Base-by-base conservation (phyloP, 192 early-diverging fungal species). In the Mortierella claussenii region DNA sequence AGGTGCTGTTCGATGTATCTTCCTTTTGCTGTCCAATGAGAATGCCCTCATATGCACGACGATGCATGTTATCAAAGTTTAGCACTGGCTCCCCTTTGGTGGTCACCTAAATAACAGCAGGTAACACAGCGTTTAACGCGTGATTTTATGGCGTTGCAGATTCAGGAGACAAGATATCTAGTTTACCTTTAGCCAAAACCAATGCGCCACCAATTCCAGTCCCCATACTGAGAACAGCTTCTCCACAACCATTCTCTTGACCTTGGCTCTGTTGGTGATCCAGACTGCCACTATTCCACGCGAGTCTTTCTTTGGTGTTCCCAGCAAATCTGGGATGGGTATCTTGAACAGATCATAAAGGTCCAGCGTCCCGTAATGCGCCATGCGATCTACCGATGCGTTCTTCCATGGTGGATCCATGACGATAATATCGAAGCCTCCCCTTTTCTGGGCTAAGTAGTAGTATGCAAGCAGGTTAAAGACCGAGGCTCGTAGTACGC, bases 381-480 rank as follows among this genome's bases (percentile, higher is more conserved):
- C 68, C 26, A 87, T 81, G 31, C 89, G 84, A 34, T 67, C 65
- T 17, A 80, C 81, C 65, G 83, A 70, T 3, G 68, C 62, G 49
- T 93, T 93, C 18, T 83, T 83, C 92, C 92, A 93, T 15, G 92
- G 87, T 27, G 88, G 88, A 45, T 89, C 88, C 79, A 85, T 81
- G 3, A 90, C 74, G 36, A 90, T 78, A 9, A 89, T 69, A 36
- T 83, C 69, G 50, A 73, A 83, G 12, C 73, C 80, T 40, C 65
- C 62, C 28, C 47, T 60, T 32, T 58, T 47, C 11, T 56, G 21
- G 3, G 68, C 81, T 83, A 50, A 21, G n/a, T 34, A 46, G 6
- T 12, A 24, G 6, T 50, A 20, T 44, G 28, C 23, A 28, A 42
- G 37, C 12, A 45, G 20, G 44, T n/a, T n/a, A n/a, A n/a, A n/a